phyloP scores from a whole-genome alignment of 371 early-diverging fungal genomes.

The Mucor velutinosus region DNA sequence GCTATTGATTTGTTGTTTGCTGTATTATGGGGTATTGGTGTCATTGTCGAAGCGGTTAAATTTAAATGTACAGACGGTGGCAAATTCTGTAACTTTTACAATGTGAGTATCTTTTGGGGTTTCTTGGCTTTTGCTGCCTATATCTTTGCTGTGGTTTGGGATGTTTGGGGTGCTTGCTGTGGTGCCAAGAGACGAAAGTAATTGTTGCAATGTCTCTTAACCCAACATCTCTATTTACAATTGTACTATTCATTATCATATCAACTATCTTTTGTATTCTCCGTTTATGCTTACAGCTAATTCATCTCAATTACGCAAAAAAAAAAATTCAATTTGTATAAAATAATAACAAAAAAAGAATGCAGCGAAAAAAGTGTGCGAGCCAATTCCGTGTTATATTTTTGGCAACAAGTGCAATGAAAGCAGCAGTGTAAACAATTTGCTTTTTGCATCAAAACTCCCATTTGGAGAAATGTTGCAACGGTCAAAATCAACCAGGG shows the following conservation, averaged over 20 bases:
- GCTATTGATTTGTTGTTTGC: constrained; percentile 49
- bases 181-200: background rate
- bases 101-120: constrained; percentile 57
- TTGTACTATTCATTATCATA: background rate
- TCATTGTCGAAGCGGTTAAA: constrained; percentile 52
- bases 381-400: too few species aligned
- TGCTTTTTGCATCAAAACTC: too few species aligned
- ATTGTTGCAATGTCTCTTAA: background rate
- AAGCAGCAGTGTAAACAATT: too few species aligned
- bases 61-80: constrained; percentile 43
- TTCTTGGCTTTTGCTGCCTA: constrained; percentile 49
- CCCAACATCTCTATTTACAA: background rate
- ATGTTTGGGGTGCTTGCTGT: constrained; percentile 21
- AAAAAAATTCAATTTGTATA: too few species aligned
- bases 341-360: too few species aligned
- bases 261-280: background rate
- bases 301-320: too few species aligned
- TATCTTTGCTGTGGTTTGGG: constrained; percentile 46
- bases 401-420: too few species aligned
- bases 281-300: too few species aligned
- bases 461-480: too few species aligned
- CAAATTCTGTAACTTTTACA: constrained; percentile 56
- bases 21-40: constrained; percentile 52
- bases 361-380: too few species aligned
- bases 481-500: too few species aligned